These are phyloP conservation scores for Elaphomyces granulatus DNA, from an alignment of 495 filamentous ascomycete species.

Conservation along the genomic window DNA sequence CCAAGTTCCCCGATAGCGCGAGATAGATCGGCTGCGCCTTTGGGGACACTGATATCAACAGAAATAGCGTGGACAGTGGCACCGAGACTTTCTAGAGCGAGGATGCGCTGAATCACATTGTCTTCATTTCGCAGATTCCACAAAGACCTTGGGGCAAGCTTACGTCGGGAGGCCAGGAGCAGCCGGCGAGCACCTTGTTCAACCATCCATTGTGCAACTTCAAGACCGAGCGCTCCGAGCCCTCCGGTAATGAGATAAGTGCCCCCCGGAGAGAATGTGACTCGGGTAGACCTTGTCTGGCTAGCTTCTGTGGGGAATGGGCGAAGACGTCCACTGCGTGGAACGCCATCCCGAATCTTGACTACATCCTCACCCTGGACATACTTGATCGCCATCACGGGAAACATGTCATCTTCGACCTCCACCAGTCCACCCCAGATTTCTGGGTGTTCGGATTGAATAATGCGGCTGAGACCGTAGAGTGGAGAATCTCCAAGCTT, in stretches of 20 bases:
- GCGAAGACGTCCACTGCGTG: slow-evolving; percentile 19
- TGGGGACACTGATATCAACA: slow-evolving; percentile 13
- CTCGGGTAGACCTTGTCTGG: slow-evolving; percentile 10
- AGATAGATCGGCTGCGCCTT: slow-evolving; percentile 7
- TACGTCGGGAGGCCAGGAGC: slow-evolving; percentile 26
- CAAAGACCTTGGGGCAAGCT: slow-evolving; percentile 14
- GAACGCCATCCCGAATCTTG: slow-evolving; percentile 29
- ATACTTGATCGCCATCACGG: slow-evolving; percentile 20
- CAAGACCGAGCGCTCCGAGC: slow-evolving; percentile 28
- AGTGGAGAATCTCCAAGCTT: slow-evolving; percentile 24
- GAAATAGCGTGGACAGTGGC: slow-evolving; percentile 15
- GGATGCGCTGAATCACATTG: slow-evolving; percentile 9
- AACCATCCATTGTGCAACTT: slow-evolving; percentile 22
- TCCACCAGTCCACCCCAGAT: slow-evolving; percentile 26
- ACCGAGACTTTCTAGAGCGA: slow-evolving; percentile 15
- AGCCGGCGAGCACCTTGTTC: slow-evolving; percentile 26
- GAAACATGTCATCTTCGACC: slow-evolving; percentile 11
- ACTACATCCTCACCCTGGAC: slow-evolving; percentile 27
- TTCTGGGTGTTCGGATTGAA: slow-evolving; percentile 26
- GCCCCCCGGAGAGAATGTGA: too few species aligned
- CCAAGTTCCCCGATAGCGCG: too few species aligned
- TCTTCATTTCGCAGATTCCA: slow-evolving; percentile 10
- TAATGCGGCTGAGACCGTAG: slow-evolving; percentile 22
- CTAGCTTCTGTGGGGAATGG: slow-evolving; percentile 11
- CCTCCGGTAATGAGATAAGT: slow-evolving; percentile 36